A percentile compares a stretch with the other conserved stretches of the same genome.
These are phyloP conservation scores for Fraxinus paxiana DNA, from an alignment of 305 asterid genomes.

Conservation along the genomic window DNA sequence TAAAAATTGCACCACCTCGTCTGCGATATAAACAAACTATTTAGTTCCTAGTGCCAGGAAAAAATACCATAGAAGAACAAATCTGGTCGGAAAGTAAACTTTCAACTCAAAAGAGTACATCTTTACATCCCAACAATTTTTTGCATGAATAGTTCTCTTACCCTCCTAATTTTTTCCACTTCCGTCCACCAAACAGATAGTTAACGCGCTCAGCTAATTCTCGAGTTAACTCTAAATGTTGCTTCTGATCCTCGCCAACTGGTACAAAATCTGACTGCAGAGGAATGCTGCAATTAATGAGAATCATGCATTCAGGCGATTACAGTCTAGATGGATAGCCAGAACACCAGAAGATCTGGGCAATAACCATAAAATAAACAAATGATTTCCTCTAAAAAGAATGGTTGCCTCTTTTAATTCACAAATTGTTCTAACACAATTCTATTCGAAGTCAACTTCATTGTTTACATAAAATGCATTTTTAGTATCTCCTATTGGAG, in stretches of 20 bases:
- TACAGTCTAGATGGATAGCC: conserved; percentile 5
- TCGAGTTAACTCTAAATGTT: conserved; percentile 91
- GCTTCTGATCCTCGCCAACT: conserved; percentile 99
- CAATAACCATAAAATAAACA: conserved; percentile 14
- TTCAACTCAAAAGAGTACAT: conserved; percentile 16
- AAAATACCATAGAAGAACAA: conserved; percentile 25
- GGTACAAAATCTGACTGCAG: conserved; percentile 98
- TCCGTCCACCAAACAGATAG: conserved; percentile 82
- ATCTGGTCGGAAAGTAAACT: conserved; percentile 17
- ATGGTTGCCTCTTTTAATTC: neutral
- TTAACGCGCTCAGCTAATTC: conserved; percentile 89
- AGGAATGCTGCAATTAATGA: conserved; percentile 33
- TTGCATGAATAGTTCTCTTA: conserved; percentile 35
- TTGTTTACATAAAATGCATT: neutral
- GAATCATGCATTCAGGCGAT: conserved; percentile 37
- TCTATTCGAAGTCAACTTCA: conserved; percentile 11
- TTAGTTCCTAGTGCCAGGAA: conserved; percentile 31
- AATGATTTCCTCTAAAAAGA: neutral
- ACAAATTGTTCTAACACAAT: neutral
- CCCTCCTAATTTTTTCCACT: conserved; percentile 99
- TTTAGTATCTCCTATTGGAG: neutral
- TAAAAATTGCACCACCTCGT: conserved; percentile 87
- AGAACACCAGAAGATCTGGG: neutral
- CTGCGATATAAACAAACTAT: conserved; percentile 45
- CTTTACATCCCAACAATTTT: conserved; percentile 13